Evolutionary conservation across 2,329 filamentous ascomycete genomes (phyloP).

Genomic region (Colletotrichum sp.): DNA sequence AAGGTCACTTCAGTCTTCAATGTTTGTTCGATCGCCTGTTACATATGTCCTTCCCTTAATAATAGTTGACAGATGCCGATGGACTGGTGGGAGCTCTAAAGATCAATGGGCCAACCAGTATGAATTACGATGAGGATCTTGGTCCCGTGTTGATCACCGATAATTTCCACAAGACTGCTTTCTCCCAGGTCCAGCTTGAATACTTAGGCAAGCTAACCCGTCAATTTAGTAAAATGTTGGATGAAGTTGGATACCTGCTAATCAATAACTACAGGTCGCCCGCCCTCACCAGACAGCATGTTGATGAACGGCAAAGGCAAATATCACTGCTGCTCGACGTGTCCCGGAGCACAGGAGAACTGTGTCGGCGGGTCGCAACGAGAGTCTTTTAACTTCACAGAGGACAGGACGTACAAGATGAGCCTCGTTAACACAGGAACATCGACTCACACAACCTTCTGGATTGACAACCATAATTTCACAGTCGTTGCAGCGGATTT

Average conservation of each 20-base stretch:
- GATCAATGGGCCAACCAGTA: neutral
- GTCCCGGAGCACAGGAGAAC: no score
- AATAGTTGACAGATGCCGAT: neutral
- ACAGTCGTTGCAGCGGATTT: no score
- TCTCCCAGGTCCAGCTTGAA: neutral
- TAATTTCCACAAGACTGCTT: neutral
- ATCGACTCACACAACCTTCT: no score
- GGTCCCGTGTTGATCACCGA: neutral
- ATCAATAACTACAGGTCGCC: no score
- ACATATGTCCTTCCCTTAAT: no score
- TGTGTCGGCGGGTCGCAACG: neutral
- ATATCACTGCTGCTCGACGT: neutral
- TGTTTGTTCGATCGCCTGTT: no score
- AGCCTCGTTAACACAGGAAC: no score
- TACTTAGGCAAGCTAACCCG: no score
- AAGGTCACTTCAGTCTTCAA: neutral
- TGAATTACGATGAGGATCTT: neutral
- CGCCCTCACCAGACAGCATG: neutral
- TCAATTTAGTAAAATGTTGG: no score
- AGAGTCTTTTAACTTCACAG: neutral
- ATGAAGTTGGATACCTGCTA: no score
- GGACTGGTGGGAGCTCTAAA: neutral
- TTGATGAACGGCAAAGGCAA: neutral
- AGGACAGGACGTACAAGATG: no score
- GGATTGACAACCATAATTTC: no score